These are phyloP conservation scores for Komagataella ulmi DNA, from an alignment of 805 yeast genomes.

Conservation along the genomic window DNA sequence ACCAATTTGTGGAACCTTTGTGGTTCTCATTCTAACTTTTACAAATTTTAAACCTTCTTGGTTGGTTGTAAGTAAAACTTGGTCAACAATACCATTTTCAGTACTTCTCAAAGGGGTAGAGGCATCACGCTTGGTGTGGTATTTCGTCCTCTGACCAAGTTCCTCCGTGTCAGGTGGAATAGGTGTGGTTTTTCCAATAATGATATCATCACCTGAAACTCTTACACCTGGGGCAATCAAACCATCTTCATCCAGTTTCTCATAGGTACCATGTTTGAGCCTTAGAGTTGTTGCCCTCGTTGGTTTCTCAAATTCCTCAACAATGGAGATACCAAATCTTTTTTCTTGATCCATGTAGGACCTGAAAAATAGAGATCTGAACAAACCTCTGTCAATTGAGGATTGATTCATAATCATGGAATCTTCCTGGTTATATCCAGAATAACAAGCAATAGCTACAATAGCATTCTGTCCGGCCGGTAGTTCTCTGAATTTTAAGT, in stretches of 20 bases:
- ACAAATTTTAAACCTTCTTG: conserved; percentile 97
- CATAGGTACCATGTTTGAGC: conserved; percentile 96
- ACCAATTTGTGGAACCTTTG: conserved; percentile 97
- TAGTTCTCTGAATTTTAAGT: conserved; percentile 88
- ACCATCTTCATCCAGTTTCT: conserved; percentile 96
- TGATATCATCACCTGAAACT: conserved; percentile 97
- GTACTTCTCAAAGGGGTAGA: conserved; percentile 95
- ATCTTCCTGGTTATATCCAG: conserved; percentile 99
- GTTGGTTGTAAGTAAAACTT: conserved; percentile 90
- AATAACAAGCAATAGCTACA: conserved; percentile 95
- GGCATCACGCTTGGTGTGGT: conserved; percentile 97
- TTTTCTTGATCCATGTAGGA: conserved; percentile 98
- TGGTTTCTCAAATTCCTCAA: conserved; percentile 96
- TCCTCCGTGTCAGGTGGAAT: conserved; percentile 99
- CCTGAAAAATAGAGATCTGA: conserved; percentile 90
- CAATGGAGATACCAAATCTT: conserved; percentile 95
- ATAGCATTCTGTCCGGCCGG: conserved; percentile 99
- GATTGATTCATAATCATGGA: conserved; percentile 99
- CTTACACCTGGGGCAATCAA: conserved; percentile 96
- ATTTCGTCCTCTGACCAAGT: conserved; percentile 95
- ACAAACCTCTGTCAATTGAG: conserved; percentile 90
- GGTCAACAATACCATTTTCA: conserved; percentile 97
- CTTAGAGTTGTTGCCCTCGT: conserved; percentile 88
- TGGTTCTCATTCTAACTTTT: conserved; percentile 97
- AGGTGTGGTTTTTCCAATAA: conserved; percentile 97